These are phyloP conservation scores for Myxozyma sirexii DNA, from an alignment of 805 yeast genomes.

Conservation along the genomic window DNA sequence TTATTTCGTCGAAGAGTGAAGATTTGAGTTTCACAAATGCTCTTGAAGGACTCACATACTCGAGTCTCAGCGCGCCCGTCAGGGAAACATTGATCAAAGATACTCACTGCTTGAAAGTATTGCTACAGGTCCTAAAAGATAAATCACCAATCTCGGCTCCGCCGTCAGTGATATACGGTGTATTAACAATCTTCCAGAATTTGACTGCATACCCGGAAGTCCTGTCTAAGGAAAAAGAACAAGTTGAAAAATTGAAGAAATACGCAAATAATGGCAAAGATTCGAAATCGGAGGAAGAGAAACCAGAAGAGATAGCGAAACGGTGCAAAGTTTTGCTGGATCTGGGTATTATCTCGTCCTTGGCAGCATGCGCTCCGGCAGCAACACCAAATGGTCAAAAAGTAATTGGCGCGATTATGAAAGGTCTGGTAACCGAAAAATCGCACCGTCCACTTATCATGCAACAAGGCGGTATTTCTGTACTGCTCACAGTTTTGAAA, in stretches of 20 bases:
- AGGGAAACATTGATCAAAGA: constrained; percentile 36
- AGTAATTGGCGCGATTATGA: constrained; percentile 38
- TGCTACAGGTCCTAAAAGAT: constrained; percentile 29
- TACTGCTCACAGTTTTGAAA: constrained; percentile 27
- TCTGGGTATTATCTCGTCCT: constrained; percentile 33
- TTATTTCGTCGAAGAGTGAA: constrained; percentile 21
- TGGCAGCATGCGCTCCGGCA: constrained; percentile 31
- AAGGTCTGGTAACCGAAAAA: constrained; percentile 40
- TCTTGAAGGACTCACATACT: constrained; percentile 46
- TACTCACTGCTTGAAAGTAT: constrained; percentile 30
- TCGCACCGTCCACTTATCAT: constrained; percentile 39
- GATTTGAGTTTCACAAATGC: constrained; percentile 20
- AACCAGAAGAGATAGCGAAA: constrained; percentile 32
- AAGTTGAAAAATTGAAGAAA: constrained; percentile 36
- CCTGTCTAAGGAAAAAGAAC: constrained; percentile 40
- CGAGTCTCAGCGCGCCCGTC: constrained; percentile 41
- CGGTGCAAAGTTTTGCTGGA: constrained; percentile 39
- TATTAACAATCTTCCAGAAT: constrained; percentile 40
- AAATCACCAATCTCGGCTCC: not conserved
- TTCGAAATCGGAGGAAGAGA: constrained; percentile 34
- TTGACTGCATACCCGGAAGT: constrained; percentile 42
- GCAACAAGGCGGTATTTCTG: constrained; percentile 44
- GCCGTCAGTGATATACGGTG: constrained; percentile 41
- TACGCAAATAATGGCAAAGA: constrained; percentile 39
- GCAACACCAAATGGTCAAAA: constrained; percentile 36